These are phyloP conservation scores for Cyclocybe cylindracea DNA, from an alignment of 768 basidiomycete genomes.

Conservation along the genomic window DNA sequence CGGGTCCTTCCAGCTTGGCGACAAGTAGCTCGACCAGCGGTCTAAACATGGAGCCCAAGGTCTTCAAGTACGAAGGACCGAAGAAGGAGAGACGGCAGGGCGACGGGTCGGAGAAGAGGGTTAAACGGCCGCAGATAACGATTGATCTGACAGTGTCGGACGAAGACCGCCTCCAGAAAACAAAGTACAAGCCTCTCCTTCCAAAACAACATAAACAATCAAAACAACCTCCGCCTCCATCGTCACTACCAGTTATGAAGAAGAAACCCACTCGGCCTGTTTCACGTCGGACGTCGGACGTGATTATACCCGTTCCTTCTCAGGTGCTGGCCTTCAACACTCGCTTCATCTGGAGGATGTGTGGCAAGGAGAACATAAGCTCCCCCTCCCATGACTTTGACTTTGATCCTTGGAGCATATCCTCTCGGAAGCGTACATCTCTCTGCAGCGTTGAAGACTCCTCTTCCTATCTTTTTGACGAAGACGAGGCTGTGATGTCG, in stretches of 20 bases:
- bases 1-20: not conserved
- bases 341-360: not conserved
- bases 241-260: not conserved
- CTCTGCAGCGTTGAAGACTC: not conserved
- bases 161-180: not conserved
- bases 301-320: not conserved
- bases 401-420: not conserved
- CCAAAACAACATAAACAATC: not conserved
- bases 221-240: not conserved
- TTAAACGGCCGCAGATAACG: not conserved
- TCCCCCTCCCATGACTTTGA: not conserved
- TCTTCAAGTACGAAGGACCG: not conserved
- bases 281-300: not conserved
- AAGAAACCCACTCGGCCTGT: not conserved
- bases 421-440: too few species aligned
- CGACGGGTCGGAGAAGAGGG: conserved; percentile 6
- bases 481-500: too few species aligned
- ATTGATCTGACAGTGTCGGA: not conserved
- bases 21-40: not conserved
- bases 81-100: not conserved
- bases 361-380: not conserved
- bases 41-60: not conserved
- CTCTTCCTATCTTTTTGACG: too few species aligned
- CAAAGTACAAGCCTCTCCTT: not conserved
- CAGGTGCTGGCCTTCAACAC: conserved; percentile 3